phyloP scores from a whole-genome alignment of 306 rosid genomes.

The Mimosa bimucronata region DNA sequence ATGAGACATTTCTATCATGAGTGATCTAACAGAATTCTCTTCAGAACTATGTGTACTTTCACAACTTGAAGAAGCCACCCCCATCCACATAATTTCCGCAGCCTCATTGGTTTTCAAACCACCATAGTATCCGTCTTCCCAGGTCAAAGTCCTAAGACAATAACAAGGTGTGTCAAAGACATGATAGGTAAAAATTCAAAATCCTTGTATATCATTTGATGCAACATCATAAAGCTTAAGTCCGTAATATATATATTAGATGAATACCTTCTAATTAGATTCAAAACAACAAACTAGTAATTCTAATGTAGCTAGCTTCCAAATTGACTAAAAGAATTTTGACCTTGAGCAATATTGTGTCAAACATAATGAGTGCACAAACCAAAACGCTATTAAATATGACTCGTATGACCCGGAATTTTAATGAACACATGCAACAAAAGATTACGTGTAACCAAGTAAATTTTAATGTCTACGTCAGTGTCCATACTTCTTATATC shows the following conservation, averaged over 20 bases:
- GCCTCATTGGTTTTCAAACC: conserved; percentile 48
- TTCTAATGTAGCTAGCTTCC: neutral
- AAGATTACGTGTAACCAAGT: conserved; percentile 7
- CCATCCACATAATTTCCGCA: conserved; percentile 41
- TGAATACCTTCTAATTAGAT: conserved; percentile 5
- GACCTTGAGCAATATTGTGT: conserved; percentile 14
- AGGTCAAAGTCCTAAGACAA: conserved; percentile 71
- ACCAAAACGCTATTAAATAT: neutral
- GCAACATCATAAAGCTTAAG: conserved; percentile 12
- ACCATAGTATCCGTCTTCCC: conserved; percentile 77
- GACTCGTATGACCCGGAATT: neutral
- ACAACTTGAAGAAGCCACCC: conserved; percentile 41
- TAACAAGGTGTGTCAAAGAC: conserved; percentile 34
- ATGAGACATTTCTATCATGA: conserved; percentile 65
- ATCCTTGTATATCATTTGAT: neutral
- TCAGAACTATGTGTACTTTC: conserved; percentile 42
- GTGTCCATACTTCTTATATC: neutral
- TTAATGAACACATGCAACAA: neutral
- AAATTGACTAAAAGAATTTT: conserved; percentile 11
- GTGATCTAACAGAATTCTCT: conserved; percentile 52
- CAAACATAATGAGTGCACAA: neutral
- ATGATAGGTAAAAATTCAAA: conserved; percentile 24
- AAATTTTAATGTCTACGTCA: neutral
- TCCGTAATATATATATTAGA: conserved; percentile 2
- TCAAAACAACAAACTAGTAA: conserved; percentile 19